Percentiles rank a stretch among this genome's conserved stretches.
phyloP scores from a whole-genome alignment of 768 basidiomycete genomes.

The Clavaria fumosa region DNA sequence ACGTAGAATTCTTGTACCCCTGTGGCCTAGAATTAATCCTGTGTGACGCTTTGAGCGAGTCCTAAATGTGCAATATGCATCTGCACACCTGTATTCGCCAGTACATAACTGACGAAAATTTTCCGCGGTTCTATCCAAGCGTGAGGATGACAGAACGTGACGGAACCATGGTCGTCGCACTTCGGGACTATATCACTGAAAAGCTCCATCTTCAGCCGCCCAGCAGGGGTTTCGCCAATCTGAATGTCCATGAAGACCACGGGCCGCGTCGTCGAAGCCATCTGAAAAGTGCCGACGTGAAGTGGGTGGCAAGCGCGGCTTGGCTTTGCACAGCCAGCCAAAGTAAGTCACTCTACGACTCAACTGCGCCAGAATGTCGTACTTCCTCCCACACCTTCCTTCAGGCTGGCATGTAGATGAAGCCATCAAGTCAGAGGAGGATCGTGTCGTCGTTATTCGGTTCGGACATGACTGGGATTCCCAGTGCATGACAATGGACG shows the following conservation, averaged over 20 bases:
- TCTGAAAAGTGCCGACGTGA: background rate
- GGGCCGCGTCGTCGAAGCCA: conserved; percentile 37
- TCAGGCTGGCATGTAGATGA: conserved; percentile 99
- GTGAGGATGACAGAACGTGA: conserved; percentile 3
- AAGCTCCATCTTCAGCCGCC: conserved; percentile 92
- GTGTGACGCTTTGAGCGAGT: conserved; percentile 9
- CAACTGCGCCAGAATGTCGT: conserved; percentile 44
- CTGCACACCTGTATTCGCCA: conserved; percentile 75
- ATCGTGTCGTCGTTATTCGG: conserved; percentile 83
- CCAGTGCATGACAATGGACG: conserved; percentile 99
- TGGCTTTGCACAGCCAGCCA: background rate
- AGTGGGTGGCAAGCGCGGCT: background rate
- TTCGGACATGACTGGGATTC: conserved; percentile 91
- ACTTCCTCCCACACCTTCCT: conserved; percentile 76
- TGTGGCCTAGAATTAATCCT: conserved; percentile 77
- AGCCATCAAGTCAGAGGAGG: conserved; percentile 96
- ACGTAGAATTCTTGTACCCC: conserved; percentile 83
- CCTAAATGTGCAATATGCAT: background rate
- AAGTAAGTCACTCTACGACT: background rate
- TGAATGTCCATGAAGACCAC: conserved; percentile 95
- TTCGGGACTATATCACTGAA: conserved; percentile 94
- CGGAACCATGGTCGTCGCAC: conserved; percentile 32
- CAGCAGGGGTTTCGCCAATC: conserved; percentile 93
- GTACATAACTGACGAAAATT: conserved; percentile 97
- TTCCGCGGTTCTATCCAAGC: conserved; percentile 65